Base-by-base conservation (phyloP, 805 yeast species). In the Starmera pachycereana region DNA sequence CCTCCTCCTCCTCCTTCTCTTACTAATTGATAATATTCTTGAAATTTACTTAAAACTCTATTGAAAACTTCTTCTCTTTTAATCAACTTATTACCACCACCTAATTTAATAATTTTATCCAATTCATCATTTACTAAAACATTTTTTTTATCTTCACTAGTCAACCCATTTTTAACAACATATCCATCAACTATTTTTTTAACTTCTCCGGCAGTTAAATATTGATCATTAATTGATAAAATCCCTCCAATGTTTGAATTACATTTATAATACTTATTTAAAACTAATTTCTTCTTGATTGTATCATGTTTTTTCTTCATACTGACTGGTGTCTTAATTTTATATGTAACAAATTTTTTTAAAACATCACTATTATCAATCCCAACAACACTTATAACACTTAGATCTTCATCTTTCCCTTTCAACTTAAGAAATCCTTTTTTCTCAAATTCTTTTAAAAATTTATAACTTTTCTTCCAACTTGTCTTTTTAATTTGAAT, bases 391-490 rank as follows among this genome's bases (percentile, higher is more conserved):
- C 71, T 63, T 2, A 69, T 64, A 16, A 90, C 65, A 1, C 72
- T 69, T 25, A 88, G 62, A 51, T 84, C 94, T 43, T 89, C 96
- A 32, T 80, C 92, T 52, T 86, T 84, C 8, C 95, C 97, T 49
- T 88, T 86, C 22, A 80, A 57, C 41, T 76, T 77, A 18, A 92
- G 44, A 40, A 79, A 73, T 2, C 76, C 76, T 35, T 70, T 68
- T 56, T 87, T 90, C 48, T 85, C 96, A 79, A 89, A 86, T 7
- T 83, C 78, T 54, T 87, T 90, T 40, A 90, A 62, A 52, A 81
- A 87, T 57, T 88, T 89, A 12, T 88, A 72, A 4, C 90, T 76
- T 54, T 90, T 90, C 58, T 84, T 88, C 95, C 95, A 90, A 3
- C 88, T 74, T 0, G 96, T 78, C 53, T 77, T 81, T 58, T 88